Evolutionary conservation across 805 yeast species (phyloP), one percentile per base, ranked within the genome.

Genomic region (Wickerhamomyces rabaulensis): DNA sequence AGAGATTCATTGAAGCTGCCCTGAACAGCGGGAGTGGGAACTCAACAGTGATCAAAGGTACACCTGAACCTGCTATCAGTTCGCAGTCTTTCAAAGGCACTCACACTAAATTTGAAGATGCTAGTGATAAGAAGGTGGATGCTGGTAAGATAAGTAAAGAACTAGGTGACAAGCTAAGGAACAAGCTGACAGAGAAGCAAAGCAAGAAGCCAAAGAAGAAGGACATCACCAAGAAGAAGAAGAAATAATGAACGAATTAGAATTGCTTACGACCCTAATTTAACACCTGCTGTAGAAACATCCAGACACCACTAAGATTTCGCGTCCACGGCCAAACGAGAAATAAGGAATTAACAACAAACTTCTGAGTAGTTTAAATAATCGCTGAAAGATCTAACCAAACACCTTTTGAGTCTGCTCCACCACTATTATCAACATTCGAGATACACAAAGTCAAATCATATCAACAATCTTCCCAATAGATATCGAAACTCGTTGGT

Each of bases 11-110:
- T 26, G 66, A 66, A 35, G 65, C 66, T 46, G 76, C 81, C 0
- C 62, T 79, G 48, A 78, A 75, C 19, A 54, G 49, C 7, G 51
- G 60, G 16, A 42, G 38, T 29, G 51, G 50, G 8, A 42, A 49
- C n/a, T 40, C 57, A 43, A 35, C 52, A 3, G 58, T 50, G 10
- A 45, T 56, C 12, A 52, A 47, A 10, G 57, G 56, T 3, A 38
- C 46, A 4, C 47, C 58, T 16, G 64, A 65, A 10, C 80, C 84
- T 3, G 80, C 84, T 1, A 80, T 80, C 27, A 75, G 82, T 39
- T 64, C 63, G 9, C 70, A 66, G 9, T 74, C 78, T 51, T 80
- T 80, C 50, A 66, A 75, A 52, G 80, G 81, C 0, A 76, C 67
- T 41, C 84, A 79, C 52, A 78, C 76, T 1, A 76, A 68, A 50